These are phyloP conservation scores for Fomitiporia mediterranea DNA, from an alignment of 1,284 basidiomycete genomes.

Conservation along the genomic window DNA sequence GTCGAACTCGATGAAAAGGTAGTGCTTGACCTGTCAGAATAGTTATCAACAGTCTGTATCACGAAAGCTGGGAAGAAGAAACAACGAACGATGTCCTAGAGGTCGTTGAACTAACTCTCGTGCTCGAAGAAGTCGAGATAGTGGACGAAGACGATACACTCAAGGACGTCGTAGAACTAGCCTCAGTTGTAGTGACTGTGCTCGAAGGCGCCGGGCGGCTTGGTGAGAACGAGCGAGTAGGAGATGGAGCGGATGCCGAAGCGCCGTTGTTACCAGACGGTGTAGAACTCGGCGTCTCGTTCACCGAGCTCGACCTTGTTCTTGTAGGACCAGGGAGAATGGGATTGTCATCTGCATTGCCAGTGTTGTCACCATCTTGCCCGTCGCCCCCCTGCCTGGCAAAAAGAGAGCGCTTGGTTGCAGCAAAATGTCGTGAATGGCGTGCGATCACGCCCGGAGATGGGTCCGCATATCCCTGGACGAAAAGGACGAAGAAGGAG, in stretches of 20 bases:
- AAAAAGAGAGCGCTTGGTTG: neutral
- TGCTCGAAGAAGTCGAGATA: conserved; percentile 3
- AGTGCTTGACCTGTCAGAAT: conserved; percentile 5
- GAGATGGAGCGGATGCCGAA: neutral
- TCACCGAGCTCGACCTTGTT: neutral
- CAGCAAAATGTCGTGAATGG: conserved; percentile 7
- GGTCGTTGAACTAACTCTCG: conserved; percentile 2
- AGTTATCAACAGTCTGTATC: no score
- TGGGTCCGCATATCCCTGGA: neutral
- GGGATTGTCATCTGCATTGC: neutral
- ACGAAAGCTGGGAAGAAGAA: no score
- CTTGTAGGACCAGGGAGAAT: neutral
- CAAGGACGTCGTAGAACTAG: conserved; percentile 1
- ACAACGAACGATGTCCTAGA: conserved; percentile 4
- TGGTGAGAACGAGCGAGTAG: neutral
- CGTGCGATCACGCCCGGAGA: conserved; percentile 6
- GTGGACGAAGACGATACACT: conserved; percentile 3
- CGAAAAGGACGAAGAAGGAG: conserved; percentile 8
- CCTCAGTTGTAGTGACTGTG: neutral
- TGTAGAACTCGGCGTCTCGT: neutral
- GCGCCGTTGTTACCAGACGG: neutral
- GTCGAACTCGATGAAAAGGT: conserved; percentile 1
- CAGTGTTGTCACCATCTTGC: neutral
- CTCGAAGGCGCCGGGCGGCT: conserved; percentile 1
- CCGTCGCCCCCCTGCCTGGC: neutral